Evolutionary conservation across 2,329 filamentous ascomycete genomes (phyloP), one percentile per base, ranked within the genome.

Genomic region (Xylariaceae sp.): DNA sequence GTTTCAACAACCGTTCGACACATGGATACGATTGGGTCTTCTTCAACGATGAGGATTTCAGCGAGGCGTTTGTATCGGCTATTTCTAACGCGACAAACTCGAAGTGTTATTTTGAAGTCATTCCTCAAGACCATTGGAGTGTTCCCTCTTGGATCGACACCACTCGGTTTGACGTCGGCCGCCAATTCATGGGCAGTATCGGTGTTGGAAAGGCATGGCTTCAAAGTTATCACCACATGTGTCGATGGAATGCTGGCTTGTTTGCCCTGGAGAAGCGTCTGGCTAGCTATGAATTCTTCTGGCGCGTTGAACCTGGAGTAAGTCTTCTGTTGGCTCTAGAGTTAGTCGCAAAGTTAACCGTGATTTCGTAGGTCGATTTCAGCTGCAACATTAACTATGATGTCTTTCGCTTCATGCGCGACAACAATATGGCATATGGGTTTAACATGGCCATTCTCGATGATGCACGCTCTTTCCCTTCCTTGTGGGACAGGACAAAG

Each of bases 11-110:
- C 66, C 89, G 89, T 60, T 87, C 49, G n/a, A 67, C 59, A 7
- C 67, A 90, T 75, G 87, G 87, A 64, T 95, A 95, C 66, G 87
- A 90, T 42, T 95, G 89, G 87, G 86, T 88, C 40, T 92, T 95
- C 73, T 89, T 94, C 78, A 94, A 92, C 70, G 84, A 90, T 63
- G 81, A 86, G 49, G 84, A 85, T 3, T 91, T 95, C 67, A 85
- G 84, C 3, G 82, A 88, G 8, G 83, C 87, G 55, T 95, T 95
- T 75, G 92, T 88, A 67, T 73, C 74, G 34, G 74, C 75, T 54
- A 89, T 87, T 0, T 76, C 79, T 47, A 86, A 83, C 44, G 80
- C 82, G 36, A 92, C 89, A 1, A 83, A 83, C 52, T 87, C 88
- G 2, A 80, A 84, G 61, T 86, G 86, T 63, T 77, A 80, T 61